A percentile compares a stretch with the other conserved stretches of the same genome.
phyloP scores from a whole-genome alignment of 1,284 basidiomycete species.

The Rhodotorula sp. region DNA sequence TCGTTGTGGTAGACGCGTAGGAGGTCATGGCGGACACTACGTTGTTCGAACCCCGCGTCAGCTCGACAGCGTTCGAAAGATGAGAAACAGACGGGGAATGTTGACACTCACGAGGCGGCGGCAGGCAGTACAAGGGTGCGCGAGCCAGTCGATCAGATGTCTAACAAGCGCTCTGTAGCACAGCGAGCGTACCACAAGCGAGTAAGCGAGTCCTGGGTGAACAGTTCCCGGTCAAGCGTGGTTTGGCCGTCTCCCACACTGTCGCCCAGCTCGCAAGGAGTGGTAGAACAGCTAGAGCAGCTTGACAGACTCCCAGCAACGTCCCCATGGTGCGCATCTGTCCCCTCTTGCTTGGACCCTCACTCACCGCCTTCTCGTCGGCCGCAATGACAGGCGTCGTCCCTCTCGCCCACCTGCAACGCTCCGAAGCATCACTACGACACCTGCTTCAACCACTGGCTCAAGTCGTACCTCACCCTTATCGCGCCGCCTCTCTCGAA shows the following conservation, averaged over 20 bases:
- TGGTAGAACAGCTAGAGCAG: not conserved
- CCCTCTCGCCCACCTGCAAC: conserved; percentile 61
- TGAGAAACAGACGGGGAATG: not conserved
- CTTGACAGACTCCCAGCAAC: not conserved
- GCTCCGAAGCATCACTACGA: conserved; percentile 86
- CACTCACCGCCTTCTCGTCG: not conserved
- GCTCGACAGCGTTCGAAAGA: not conserved
- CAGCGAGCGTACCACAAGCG: too few relatives aligned
- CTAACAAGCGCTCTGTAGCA: too few relatives aligned
- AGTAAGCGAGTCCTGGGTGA: not conserved
- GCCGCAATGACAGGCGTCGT: conserved; percentile 21
- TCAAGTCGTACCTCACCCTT: conserved; percentile 75
- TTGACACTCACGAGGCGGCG: not conserved
- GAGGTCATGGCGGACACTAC: not conserved
- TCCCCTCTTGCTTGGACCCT: not conserved
- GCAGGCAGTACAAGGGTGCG: not conserved
- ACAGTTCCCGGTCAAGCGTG: not conserved
- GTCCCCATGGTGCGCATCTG: not conserved
- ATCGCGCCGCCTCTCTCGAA: conserved; percentile 25
- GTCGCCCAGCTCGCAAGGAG: not conserved
- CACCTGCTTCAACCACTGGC: conserved; percentile 93
- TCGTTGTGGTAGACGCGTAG: not conserved
- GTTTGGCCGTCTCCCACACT: not conserved
- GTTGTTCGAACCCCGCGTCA: too few relatives aligned
- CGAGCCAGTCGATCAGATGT: not conserved